Base-by-base conservation (phyloP, 2,329 filamentous ascomycete species). In the Byssoonygena ceratinophila region DNA sequence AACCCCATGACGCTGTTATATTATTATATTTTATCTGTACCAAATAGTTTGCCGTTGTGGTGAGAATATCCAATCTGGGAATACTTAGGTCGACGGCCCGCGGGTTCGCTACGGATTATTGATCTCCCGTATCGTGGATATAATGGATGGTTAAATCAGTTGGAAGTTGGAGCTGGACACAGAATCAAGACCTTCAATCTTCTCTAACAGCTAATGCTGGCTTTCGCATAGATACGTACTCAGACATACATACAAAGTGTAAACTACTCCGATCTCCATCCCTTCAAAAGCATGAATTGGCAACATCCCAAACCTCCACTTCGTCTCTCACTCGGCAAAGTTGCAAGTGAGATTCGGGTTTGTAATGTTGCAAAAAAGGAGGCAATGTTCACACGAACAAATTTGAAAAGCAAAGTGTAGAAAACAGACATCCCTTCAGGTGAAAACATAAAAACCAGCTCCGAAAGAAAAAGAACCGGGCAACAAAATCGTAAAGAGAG, bases 401-500 rank as follows among this genome's bases (percentile, higher is more conserved):
- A 4, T 11, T 39, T 29, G 46, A 29, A 18, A 12, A 40, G 25
- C 4, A 18, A 18, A 40, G 29, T 6, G 25, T 6, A 20, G 36
- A 32, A 4, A 47, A 14, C 22, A 18, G 49, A 45, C 49, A 29
- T 51, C 18, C 40, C 49, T 45, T 51, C 39, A 39, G 40, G 23
- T 45, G 39, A 51, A 31, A 45, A 51, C 49, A 45, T 45, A 45
- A 45, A 34, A 51, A 27, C 49, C 8, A 45, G 40, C 22, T 44
- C 40, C 16, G 49, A 45, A 29, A 37, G 20, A 9, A 20, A 51
- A 32, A 12, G 45, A 37, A 27, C 32, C 4, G 23, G 29, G n/a
- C 22, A 40, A 45, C 41, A 51, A 18, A 34, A 29, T 51, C 49
- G n/a, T 51, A 37, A 45, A 44, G 25, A 31, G 36, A 45, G 40